Evolutionary conservation across 805 yeast genomes (phyloP).

Genomic region (Pichia nanzhaoensis): DNA sequence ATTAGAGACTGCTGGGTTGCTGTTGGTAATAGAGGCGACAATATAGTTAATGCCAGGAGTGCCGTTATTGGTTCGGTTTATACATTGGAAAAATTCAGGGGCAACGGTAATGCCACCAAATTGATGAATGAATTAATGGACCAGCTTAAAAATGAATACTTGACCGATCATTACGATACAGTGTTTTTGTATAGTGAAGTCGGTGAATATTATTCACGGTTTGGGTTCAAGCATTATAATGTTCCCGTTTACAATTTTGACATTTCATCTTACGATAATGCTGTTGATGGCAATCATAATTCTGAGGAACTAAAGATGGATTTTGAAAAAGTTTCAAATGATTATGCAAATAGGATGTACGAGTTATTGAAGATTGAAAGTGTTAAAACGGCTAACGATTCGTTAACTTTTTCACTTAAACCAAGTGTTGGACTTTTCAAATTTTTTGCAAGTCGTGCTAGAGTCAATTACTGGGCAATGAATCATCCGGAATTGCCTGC

Average conservation of each 20-base stretch:
- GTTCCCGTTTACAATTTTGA: conserved; percentile 15
- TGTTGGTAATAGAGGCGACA: conserved; percentile 2
- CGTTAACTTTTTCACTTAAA: conserved; percentile 26
- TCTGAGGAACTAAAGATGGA: conserved; percentile 3
- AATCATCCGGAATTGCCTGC: background rate
- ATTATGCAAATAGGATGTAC: background rate
- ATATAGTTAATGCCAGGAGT: conserved; percentile 8
- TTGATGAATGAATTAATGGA: conserved; percentile 38
- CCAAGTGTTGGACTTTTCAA: conserved; percentile 31
- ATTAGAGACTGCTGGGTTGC: conserved; percentile 20
- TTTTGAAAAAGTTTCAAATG: conserved; percentile 2
- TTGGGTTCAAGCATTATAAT: conserved; percentile 43
- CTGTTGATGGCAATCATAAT: background rate
- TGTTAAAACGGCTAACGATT: background rate
- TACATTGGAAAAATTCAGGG: conserved; percentile 42
- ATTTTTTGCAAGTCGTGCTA: conserved; percentile 39
- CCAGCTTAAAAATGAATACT: conserved; percentile 10
- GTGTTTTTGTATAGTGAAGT: conserved; percentile 64
- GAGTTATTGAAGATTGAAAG: background rate
- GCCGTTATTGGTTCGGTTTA: conserved; percentile 54
- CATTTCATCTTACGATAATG: no score
- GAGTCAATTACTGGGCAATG: conserved; percentile 7
- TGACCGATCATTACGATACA: conserved; percentile 27
- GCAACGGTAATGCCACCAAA: conserved; percentile 46
- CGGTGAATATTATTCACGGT: conserved; percentile 55